phyloP scores from a whole-genome alignment of 2,329 filamentous ascomycete genomes.

The Drechslerella stenobrocha region DNA sequence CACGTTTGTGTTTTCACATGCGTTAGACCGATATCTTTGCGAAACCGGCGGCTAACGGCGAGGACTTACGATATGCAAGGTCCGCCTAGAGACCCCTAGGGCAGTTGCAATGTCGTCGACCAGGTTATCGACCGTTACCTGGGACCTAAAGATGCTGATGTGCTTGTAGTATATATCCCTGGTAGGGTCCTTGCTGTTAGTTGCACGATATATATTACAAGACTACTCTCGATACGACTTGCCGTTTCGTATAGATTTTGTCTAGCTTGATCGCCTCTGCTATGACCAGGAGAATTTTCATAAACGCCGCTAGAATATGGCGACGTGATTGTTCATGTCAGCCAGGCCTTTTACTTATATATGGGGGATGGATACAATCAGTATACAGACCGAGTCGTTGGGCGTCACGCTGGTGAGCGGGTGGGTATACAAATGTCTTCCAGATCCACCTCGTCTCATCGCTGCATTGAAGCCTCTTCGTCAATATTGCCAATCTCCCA shows the following conservation, averaged over 20 bases:
- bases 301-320: constrained; percentile 17
- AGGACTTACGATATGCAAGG: constrained; percentile 69
- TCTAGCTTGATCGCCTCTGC: constrained; percentile 32
- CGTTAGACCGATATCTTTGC: neutral
- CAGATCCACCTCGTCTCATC: constrained; percentile 17
- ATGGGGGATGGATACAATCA: too few relatives aligned
- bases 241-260: constrained; percentile 41
- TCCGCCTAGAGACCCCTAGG: constrained; percentile 65
- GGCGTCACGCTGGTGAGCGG: constrained; percentile 17
- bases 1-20: constrained; percentile 9
- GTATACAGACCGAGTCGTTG: constrained; percentile 25
- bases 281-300: constrained; percentile 25
- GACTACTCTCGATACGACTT: neutral
- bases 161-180: constrained; percentile 82
- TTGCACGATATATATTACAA: neutral
- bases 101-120: constrained; percentile 75
- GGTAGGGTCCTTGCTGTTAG: neutral
- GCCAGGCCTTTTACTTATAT: too few relatives aligned
- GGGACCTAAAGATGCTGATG: constrained; percentile 70
- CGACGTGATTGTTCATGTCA: too few relatives aligned
- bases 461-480: neutral
- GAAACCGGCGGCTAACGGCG: neutral
- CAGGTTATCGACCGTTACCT: constrained; percentile 69
- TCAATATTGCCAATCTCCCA: neutral
- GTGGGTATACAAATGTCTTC: constrained; percentile 37